phyloP scores from a whole-genome alignment of 306 rosid genomes.

The Trifolium repens region DNA sequence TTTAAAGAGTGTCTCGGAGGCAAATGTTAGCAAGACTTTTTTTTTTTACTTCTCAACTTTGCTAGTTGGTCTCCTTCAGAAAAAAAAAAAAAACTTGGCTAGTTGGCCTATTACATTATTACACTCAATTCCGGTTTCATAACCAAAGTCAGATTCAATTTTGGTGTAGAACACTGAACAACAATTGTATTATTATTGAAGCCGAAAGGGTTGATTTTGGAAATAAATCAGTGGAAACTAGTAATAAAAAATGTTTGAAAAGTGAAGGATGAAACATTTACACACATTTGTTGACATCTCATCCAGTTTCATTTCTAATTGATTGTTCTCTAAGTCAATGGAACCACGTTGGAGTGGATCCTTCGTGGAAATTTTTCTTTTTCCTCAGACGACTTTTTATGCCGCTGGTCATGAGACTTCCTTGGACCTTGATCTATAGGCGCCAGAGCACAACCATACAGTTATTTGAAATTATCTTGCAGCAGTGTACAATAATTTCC shows the following conservation, averaged over 20 bases:
- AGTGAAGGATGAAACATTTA: neutral
- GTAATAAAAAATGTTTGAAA: too few relatives aligned
- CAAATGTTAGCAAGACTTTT: too few relatives aligned
- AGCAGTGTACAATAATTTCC: too few relatives aligned
- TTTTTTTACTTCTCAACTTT: neutral
- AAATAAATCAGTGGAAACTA: too few relatives aligned
- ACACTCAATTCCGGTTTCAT: neutral
- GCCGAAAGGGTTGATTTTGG: too few relatives aligned
- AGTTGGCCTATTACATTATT: neutral
- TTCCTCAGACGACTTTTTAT: neutral
- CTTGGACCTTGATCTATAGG: neutral
- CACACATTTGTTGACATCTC: neutral
- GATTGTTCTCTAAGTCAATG: neutral
- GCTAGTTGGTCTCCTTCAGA: too few relatives aligned
- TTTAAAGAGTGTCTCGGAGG: too few relatives aligned
- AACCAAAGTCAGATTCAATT: too few relatives aligned
- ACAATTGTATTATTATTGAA: too few relatives aligned
- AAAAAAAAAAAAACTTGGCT: too few relatives aligned
- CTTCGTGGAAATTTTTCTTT: neutral
- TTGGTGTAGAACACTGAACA: too few relatives aligned
- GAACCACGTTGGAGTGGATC: neutral
- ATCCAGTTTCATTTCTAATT: neutral
- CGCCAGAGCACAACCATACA: neutral
- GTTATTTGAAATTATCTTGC: neutral
- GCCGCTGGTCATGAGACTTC: neutral